Evolutionary conservation across 768 basidiomycete genomes (phyloP).

Genomic region (Hydnum rufescens): DNA sequence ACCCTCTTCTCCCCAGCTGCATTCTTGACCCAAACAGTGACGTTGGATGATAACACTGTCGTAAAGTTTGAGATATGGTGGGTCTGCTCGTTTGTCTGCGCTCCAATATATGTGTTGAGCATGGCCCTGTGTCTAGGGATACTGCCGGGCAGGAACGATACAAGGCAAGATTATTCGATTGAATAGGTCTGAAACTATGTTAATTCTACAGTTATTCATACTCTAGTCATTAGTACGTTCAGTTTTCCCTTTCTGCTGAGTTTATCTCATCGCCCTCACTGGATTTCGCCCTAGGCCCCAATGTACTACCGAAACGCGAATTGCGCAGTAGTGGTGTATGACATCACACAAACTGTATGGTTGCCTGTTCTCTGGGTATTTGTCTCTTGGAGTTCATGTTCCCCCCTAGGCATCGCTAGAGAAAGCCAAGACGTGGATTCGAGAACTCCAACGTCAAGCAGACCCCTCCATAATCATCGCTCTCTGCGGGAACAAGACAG

Average conservation of each 20-base stretch:
- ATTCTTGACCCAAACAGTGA: conserved; percentile 95
- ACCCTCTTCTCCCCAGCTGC: conserved; percentile 38
- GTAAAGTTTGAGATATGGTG: conserved; percentile 99
- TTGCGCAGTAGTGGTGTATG: conserved; percentile 87
- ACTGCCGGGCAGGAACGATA: conserved; percentile 93
- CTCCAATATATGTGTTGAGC: not conserved
- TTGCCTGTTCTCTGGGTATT: not conserved
- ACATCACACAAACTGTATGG: conserved; percentile 61
- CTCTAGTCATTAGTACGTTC: not conserved
- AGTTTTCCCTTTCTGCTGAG: not conserved
- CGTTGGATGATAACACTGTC: conserved; percentile 66
- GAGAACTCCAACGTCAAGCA: conserved; percentile 90
- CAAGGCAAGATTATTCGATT: conserved; percentile 29
- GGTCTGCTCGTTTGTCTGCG: conserved; percentile 12
- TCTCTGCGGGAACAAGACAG: conserved; percentile 89
- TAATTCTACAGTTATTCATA: not conserved
- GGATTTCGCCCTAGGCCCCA: conserved; percentile 40
- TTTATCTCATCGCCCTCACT: not conserved
- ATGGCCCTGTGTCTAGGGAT: conserved; percentile 41
- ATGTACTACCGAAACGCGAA: conserved; percentile 96
- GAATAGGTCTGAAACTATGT: not conserved
- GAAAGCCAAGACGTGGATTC: conserved; percentile 92
- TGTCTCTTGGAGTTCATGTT: not conserved
- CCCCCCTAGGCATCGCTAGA: conserved; percentile 62
- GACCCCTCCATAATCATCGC: conserved; percentile 94